phyloP scores from a whole-genome alignment of 257 asterid species.

The Solanum piurae region DNA sequence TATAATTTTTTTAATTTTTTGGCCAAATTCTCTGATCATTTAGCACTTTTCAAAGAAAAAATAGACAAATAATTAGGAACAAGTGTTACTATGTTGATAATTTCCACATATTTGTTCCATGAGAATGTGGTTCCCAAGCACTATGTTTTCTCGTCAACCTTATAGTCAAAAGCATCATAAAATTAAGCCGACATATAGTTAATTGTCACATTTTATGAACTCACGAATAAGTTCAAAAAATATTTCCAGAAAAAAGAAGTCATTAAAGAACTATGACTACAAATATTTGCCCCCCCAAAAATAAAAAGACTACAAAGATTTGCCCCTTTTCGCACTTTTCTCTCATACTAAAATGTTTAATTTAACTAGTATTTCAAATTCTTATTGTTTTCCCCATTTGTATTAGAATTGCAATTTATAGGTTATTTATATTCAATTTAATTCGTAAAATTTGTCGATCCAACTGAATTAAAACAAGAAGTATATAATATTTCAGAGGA shows the following conservation, averaged over 20 bases:
- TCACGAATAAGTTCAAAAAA: background rate
- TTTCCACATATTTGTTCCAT: background rate
- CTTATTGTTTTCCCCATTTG: background rate
- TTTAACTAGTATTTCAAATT: background rate
- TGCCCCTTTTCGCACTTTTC: background rate
- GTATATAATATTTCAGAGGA: background rate
- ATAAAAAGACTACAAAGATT: background rate
- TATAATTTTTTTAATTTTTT: too few species aligned
- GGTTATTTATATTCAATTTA: background rate
- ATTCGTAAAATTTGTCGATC: background rate
- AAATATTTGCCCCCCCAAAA: background rate
- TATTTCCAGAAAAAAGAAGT: background rate
- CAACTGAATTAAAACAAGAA: too few species aligned
- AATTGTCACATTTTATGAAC: background rate
- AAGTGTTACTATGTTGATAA: background rate
- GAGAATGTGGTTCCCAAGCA: background rate
- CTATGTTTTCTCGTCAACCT: background rate
- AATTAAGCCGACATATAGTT: background rate
- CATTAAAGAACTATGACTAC: background rate
- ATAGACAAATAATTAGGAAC: too few species aligned
- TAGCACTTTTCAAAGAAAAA: too few species aligned
- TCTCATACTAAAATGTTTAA: background rate
- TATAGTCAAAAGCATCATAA: background rate
- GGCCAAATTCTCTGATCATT: too few species aligned
- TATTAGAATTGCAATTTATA: too few species aligned